A percentile compares a stretch with the other conserved stretches of the same genome.
Conservation (phyloP, 169 alveolate genomes). For the Plasmodium inui region DNA sequence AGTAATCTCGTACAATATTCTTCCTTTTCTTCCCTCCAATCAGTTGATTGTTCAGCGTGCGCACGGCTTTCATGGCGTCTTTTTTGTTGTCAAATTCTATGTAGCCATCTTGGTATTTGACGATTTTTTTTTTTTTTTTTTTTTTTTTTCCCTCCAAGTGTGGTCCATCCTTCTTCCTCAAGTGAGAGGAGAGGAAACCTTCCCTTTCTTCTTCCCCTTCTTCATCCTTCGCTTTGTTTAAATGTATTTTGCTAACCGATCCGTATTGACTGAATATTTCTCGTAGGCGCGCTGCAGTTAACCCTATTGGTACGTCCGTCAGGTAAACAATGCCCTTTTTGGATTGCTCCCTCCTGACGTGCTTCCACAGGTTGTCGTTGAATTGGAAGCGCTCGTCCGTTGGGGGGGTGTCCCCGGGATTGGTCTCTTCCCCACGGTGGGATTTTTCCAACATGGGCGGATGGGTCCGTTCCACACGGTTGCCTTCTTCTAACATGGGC, state of each 20-base stretch:
- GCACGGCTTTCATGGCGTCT: constrained; percentile 92
- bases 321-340: constrained; percentile 47
- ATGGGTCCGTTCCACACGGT: too few relatives aligned
- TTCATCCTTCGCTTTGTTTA: constrained; percentile 78
- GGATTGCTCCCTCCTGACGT: constrained; percentile 35
- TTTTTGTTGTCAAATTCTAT: constrained; percentile 90
- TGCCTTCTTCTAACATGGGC: not conserved
- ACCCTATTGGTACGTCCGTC: constrained; percentile 37
- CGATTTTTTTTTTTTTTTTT: constrained; percentile 1
- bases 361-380: constrained; percentile 43
- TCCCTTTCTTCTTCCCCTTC: constrained; percentile 73
- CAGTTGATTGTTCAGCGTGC: constrained; percentile 88
- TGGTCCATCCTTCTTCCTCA: constrained; percentile 73
- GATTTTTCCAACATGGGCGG: not conserved
- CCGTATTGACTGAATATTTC: constrained; percentile 85
- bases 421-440: not conserved
- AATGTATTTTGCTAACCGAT: constrained; percentile 83
- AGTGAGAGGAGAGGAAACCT: not conserved
- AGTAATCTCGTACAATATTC: constrained; percentile 90
- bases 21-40: constrained; percentile 94
- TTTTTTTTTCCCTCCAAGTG: not conserved
- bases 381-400: constrained; percentile 57
- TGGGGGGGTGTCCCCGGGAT: not conserved
- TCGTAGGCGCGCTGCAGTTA: constrained; percentile 74
- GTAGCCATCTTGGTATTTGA: constrained; percentile 93